These are phyloP conservation scores for Coemansia sp. DNA, from an alignment of 192 early-diverging fungal species.

Conservation along the genomic window DNA sequence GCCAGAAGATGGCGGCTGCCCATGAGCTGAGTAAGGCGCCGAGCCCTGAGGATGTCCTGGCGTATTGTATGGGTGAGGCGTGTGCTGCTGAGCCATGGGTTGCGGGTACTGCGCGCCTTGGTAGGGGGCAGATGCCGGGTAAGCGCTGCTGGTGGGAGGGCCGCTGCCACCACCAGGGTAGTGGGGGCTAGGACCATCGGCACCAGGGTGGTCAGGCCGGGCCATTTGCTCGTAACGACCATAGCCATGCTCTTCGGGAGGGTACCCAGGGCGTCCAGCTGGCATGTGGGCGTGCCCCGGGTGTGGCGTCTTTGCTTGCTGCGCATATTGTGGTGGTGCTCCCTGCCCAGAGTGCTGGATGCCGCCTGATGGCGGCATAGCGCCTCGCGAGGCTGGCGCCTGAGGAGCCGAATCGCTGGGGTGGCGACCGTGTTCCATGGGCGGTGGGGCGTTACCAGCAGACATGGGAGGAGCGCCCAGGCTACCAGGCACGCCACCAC, in stretches of 20 bases:
- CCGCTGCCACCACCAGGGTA: slow-evolving; percentile 17
- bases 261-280: slow-evolving; percentile 27
- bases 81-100: slow-evolving; percentile 23
- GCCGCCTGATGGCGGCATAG: slow-evolving; percentile 8
- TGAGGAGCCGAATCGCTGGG: slow-evolving; percentile 18
- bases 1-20: slow-evolving; percentile 20
- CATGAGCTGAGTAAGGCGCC: slow-evolving; percentile 12
- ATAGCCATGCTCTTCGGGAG: slow-evolving; percentile 27
- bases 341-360: slow-evolving; percentile 4
- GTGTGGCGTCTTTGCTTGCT: slow-evolving; percentile 13
- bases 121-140: slow-evolving; percentile 11
- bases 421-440: slow-evolving; percentile 18
- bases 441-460: slow-evolving; percentile 3
- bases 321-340: slow-evolving; percentile 8
- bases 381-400: slow-evolving; percentile 2
- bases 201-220: slow-evolving; percentile 26
- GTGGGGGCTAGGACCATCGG: slow-evolving; percentile 7
- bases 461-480: slow-evolving; percentile 44
- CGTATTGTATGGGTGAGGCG: slow-evolving; percentile 19
- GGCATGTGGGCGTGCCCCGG: slow-evolving; percentile 9
- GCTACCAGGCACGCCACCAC: slow-evolving; percentile 34
- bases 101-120: slow-evolving; percentile 24
- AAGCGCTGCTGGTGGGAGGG: slow-evolving; percentile 11
- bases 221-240: slow-evolving; percentile 21
- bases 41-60: slow-evolving; percentile 20